These are phyloP conservation scores for Friedmanniomyces endolithicus DNA, from an alignment of 495 filamentous ascomycete species.

Conservation along the genomic window DNA sequence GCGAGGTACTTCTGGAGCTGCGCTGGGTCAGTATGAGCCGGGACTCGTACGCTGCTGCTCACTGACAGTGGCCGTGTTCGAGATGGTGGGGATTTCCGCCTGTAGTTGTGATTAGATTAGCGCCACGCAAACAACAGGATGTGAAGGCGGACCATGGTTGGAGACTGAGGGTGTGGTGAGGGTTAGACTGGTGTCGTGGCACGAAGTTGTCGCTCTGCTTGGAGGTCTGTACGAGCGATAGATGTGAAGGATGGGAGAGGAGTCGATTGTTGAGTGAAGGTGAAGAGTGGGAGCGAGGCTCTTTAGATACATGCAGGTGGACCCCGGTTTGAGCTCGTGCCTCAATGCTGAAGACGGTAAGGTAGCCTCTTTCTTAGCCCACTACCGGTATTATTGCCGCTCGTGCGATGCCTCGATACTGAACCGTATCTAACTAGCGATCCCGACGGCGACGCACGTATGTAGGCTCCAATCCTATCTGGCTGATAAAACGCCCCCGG, in stretches of 20 bases:
- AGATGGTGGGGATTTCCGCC: slow-evolving; percentile 27
- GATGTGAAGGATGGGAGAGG: background rate
- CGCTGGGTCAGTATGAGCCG: slow-evolving; percentile 11
- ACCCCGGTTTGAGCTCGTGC: background rate
- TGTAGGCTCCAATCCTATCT: too few species aligned
- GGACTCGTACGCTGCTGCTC: background rate
- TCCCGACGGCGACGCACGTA: background rate
- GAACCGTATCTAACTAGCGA: background rate
- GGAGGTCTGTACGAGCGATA: background rate
- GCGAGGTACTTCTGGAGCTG: slow-evolving; percentile 86
- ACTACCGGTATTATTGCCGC: background rate
- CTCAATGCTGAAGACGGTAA: background rate
- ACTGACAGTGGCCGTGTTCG: slow-evolving; percentile 33
- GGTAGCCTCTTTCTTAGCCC: too few species aligned
- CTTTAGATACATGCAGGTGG: background rate
- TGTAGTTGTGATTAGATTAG: slow-evolving; percentile 7
- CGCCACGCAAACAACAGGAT: background rate
- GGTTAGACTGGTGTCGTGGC: background rate
- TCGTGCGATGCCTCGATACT: background rate
- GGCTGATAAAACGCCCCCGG: too few species aligned
- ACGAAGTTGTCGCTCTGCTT: background rate
- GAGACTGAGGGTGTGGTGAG: background rate
- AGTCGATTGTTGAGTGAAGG: background rate
- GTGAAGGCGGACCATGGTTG: background rate
- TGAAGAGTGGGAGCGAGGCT: background rate